A percentile compares a stretch with the other conserved stretches of the same genome.
Conservation (phyloP, 1,284 basidiomycete species). For the Kalmanozyma brasiliensis region DNA sequence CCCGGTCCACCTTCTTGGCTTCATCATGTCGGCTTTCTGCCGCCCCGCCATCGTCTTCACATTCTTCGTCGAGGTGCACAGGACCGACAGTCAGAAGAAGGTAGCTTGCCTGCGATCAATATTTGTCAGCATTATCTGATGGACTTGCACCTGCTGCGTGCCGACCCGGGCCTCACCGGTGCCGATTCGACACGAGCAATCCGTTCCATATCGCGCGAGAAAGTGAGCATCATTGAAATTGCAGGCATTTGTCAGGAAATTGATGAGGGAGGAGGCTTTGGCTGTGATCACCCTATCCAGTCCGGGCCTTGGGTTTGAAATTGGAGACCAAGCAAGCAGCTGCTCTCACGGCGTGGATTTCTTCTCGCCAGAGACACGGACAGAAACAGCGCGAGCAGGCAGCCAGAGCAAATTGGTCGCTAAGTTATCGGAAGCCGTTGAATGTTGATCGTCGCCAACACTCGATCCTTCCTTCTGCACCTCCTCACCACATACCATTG, state of each 20-base stretch:
- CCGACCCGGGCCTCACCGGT: slow-evolving; percentile 14
- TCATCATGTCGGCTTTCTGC: not conserved
- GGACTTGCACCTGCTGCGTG: too few relatives aligned
- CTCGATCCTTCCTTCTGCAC: slow-evolving; percentile 13
- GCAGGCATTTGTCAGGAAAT: slow-evolving; percentile 34
- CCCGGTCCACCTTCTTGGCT: too few relatives aligned
- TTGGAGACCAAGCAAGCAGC: slow-evolving; percentile 11
- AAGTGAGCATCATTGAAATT: not conserved
- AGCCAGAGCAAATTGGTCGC: slow-evolving; percentile 11
- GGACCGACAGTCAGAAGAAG: too few relatives aligned
- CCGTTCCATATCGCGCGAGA: slow-evolving; percentile 23
- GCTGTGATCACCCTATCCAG: slow-evolving; percentile 36
- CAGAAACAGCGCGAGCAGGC: not conserved
- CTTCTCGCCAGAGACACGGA: slow-evolving; percentile 2
- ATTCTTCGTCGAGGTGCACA: too few relatives aligned
- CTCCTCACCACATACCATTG: slow-evolving; percentile 26
- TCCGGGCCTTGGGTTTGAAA: slow-evolving; percentile 18
- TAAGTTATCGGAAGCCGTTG: slow-evolving; percentile 1
- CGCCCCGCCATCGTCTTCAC: too few relatives aligned
- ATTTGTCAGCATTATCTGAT: too few relatives aligned
- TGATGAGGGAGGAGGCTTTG: slow-evolving; percentile 5
- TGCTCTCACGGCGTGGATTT: not conserved
- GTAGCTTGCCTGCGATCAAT: too few relatives aligned
- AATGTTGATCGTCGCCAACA: slow-evolving; percentile 16
- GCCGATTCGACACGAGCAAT: too few relatives aligned